Evolutionary conservation across 805 yeast species (phyloP), one percentile per base, ranked within the genome.

Genomic region (Teunomyces cretensis): DNA sequence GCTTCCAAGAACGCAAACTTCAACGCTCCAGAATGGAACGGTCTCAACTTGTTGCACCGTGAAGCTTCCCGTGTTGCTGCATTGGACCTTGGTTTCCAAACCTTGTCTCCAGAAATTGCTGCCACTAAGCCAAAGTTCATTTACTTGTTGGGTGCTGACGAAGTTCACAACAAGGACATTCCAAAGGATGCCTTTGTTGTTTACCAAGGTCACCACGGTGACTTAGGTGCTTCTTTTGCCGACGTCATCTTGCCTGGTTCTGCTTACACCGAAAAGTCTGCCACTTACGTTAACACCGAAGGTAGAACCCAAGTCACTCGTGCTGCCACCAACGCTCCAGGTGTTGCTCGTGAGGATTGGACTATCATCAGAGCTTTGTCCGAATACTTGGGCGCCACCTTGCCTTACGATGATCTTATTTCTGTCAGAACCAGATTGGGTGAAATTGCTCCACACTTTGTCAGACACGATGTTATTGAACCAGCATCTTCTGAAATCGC

Each of bases 121-220:
- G 50, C 67, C 24, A 67, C 76, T 41, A 68, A 69, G 56, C 86
- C 96, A 46, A 88, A 88, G 71, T 75, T 88, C 62, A 78, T 88
- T 43, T 88, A 86, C 72, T 74, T 88, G 56, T 75, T 88, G 44
- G 94, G 92, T 35, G 95, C 96, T 30, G 96, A 88, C 65, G 96
- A 88, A 68, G 65, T 87, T 50, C 69, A 75, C 49, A 79, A 83
- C 49, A 68, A 76, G 47, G 85, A 84, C 48, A 80, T 88, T 55
- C 95, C 96, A 53, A 74, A 75, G 64, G 94, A 88, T 62, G 88
- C 96, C 3, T 88, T 88, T 64, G 96, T 88, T 26, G 83, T 88
- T 43, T 88, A 88, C 70, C 89, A 88, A 70, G 96, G 96, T 45
- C 96, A 88, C 68, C 96, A 88, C 68, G 96, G 96, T 70, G 96